phyloP scores from a whole-genome alignment of 345 rosid species.

The Brassica rapa region DNA sequence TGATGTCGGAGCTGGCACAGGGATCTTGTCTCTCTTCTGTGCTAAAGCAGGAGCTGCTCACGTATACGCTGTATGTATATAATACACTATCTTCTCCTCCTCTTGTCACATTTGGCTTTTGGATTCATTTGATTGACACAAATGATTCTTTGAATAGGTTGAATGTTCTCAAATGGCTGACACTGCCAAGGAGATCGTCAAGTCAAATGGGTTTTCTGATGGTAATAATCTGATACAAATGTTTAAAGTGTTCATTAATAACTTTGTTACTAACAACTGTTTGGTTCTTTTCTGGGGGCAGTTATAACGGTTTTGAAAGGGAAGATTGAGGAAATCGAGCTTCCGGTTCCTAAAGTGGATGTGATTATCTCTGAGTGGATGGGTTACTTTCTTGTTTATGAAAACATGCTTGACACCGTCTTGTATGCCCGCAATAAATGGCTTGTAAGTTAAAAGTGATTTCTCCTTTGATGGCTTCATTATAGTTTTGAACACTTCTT shows the following conservation, averaged over 20 bases:
- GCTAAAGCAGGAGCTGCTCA: slow-evolving; percentile 95
- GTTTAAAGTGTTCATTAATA: not conserved
- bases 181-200: slow-evolving; percentile 85
- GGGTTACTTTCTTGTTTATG: slow-evolving; percentile 94
- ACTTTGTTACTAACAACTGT: not conserved
- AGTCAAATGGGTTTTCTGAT: slow-evolving; percentile 70
- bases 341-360: slow-evolving; percentile 86
- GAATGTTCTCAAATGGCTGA: slow-evolving; percentile 94
- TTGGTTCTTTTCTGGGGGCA: slow-evolving; percentile 34
- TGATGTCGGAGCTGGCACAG: slow-evolving; percentile 98
- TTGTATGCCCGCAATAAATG: slow-evolving; percentile 96
- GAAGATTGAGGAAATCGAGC: slow-evolving; percentile 93
- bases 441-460: slow-evolving; percentile 64
- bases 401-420: slow-evolving; percentile 85
- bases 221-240: slow-evolving; percentile 42
- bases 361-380: slow-evolving; percentile 98
- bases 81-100: not conserved
- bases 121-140: slow-evolving; percentile 5
- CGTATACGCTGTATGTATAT: slow-evolving; percentile 69
- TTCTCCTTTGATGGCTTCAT: not conserved
- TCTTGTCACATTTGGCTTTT: not conserved
- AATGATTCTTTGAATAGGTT: slow-evolving; percentile 48
- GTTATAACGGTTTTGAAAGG: slow-evolving; percentile 96
- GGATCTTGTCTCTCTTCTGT: slow-evolving; percentile 89
- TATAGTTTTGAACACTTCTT: not conserved